Percentiles rank a stretch among this genome's conserved stretches.
Conservation (phyloP, 2,329 filamentous ascomycete species). For the Byssoonygena ceratinophila region DNA sequence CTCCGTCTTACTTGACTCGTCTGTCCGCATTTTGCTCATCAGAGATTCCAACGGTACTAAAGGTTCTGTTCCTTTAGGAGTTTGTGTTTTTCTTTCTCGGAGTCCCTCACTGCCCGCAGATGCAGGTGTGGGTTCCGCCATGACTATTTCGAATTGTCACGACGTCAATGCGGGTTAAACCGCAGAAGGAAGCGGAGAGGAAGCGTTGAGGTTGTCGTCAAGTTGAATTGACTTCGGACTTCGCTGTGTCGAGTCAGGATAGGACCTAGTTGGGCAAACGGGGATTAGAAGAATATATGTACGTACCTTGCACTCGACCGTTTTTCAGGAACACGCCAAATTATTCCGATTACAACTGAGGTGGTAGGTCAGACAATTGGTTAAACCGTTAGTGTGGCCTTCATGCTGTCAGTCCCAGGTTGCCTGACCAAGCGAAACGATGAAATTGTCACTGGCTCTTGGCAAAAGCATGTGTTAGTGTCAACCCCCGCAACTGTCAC, state of each 20-base stretch:
- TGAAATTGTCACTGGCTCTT: conserved; percentile 1
- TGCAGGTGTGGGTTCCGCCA: conserved; percentile 28
- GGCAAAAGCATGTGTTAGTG: conserved; percentile 7
- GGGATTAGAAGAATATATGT: too few relatives aligned
- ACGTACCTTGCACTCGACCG: neutral
- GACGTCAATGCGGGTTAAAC: conserved; percentile 5
- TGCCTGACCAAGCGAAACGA: neutral
- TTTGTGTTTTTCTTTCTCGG: conserved; percentile 38
- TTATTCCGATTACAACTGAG: neutral
- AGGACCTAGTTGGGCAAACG: too few relatives aligned
- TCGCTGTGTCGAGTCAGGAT: neutral
- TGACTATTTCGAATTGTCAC: conserved; percentile 17
- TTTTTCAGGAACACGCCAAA: conserved; percentile 1
- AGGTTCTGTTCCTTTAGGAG: conserved; percentile 25
- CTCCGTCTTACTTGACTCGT: conserved; percentile 20
- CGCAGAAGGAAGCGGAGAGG: neutral
- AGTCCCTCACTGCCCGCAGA: conserved; percentile 35
- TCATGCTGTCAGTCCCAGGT: neutral
- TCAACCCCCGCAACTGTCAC: neutral
- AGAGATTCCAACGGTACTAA: conserved; percentile 38
- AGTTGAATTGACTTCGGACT: conserved; percentile 16
- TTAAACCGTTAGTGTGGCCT: neutral
- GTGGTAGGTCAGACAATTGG: neutral
- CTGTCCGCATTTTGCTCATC: conserved; percentile 17
- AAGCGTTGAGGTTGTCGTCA: conserved; percentile 6